Evolutionary conservation across 176 grass and related monocot genomes (phyloP), one percentile per base, ranked within the genome.

Genomic region (Tillandsia fasciculata): DNA sequence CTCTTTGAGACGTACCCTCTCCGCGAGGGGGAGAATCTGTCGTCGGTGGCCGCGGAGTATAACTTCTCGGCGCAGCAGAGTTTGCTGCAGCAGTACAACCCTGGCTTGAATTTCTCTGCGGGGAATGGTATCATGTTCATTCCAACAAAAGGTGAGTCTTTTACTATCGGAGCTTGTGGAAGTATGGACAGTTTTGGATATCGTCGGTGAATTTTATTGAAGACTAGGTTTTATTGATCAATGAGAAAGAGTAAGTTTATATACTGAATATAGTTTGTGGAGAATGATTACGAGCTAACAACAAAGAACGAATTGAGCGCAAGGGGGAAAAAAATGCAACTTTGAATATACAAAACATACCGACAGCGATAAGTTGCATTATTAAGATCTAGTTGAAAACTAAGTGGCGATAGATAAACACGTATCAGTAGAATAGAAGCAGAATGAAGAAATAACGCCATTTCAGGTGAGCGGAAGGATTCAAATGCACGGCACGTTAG

Each of bases 1-100:
- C 33, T 99, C 9, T 99, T 99, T 71, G 74, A 85, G 42, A 90
- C 94, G 0, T 82, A 82, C 68, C 94, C 94, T 64, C 87, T 99
- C 51, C 76, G 58, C 53, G 52, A 33, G 7, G 49, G 26, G 18
- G 86, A 93, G 26, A 99, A 11, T 49, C 83, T 87, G 13, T n/a
- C 52, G 10, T 77, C 79, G 8, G 72, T 85, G 50, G 94, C 84
- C 0, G 61, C 8, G 0, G 51, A 10, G 13, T 52, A 68, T 70
- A 67, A 69, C 10, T 82, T 90, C 73, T 29, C 61, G 1, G 81
- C 83, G 1, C 0, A 79, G 76, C 26, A 79, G 65, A 63, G 79
- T 5, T 76, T 84, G 47, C 63, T 93, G 9, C 68, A 48, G 13
- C 53, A 77, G 71, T 99, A 93, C 59, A 99, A 93, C 59, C 77